Percentiles rank a stretch among this genome's conserved stretches.
These are phyloP conservation scores for Xylaria longipes DNA, from an alignment of 495 filamentous ascomycete species.

Conservation along the genomic window DNA sequence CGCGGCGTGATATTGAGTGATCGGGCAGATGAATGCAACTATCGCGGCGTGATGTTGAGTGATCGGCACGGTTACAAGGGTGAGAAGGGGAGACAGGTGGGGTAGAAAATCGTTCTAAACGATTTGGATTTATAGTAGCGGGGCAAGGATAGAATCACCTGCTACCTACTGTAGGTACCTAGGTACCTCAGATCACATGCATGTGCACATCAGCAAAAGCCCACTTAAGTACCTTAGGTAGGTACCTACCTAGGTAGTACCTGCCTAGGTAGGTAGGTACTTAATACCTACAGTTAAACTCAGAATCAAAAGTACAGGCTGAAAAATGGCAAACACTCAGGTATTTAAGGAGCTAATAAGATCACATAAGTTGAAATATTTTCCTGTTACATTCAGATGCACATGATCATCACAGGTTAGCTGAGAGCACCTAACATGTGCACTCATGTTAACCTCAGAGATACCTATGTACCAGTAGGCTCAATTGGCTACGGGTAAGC, in stretches of 20 bases:
- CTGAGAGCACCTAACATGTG: background rate
- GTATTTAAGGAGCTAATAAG: background rate
- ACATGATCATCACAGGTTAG: background rate
- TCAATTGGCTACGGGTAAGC: background rate
- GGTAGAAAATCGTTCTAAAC: background rate
- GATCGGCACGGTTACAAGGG: background rate
- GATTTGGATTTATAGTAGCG: background rate
- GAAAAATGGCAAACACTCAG: background rate
- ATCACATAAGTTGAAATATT: background rate
- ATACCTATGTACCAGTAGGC: background rate
- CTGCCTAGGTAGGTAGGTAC: background rate
- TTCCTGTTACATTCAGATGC: background rate
- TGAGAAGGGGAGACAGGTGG: background rate
- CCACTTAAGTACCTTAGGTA: background rate
- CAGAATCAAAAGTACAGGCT: background rate
- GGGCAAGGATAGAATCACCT: background rate
- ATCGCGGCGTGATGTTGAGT: background rate
- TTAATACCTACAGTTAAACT: background rate
- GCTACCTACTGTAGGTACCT: no score
- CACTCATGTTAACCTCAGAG: background rate
- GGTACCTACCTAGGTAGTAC: no score
- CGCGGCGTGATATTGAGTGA: background rate
- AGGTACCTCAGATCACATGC: no score
- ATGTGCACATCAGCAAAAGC: no score
- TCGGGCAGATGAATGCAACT: background rate